Evolutionary conservation across 371 early-diverging fungal genomes (phyloP), one percentile per base, ranked within the genome.

Genomic region (Mortierella sp.): DNA sequence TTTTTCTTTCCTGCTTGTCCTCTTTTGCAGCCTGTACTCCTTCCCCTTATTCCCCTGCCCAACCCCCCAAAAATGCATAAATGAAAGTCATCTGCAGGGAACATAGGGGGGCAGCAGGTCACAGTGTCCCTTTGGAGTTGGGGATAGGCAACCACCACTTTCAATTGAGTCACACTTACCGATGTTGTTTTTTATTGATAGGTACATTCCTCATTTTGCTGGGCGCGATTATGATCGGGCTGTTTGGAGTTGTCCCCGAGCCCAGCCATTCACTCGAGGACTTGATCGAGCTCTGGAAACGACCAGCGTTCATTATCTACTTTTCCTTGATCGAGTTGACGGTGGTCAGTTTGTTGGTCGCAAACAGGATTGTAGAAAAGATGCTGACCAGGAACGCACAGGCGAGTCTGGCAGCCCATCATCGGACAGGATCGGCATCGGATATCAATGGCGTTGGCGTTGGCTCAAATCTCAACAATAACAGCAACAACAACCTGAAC

Each of bases 181-280:
- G 10, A 37, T 67, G 21, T 69, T 59, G 9, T 54, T 44, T 31
- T 10, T 54, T 34, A 40, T 31, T 61, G n/a, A 75, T 90, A 89
- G 96, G 95, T n/a, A 96, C 96, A 10, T 51, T 91, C 28, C 79
- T 96, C 44, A 95, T 96, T 76, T 84, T 93, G 3, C 69, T 93
- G 37, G 96, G 96, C 11, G 93, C 95, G 57, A 77, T 93, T 26
- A 86, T 94, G 59, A 92, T 96, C 31, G 95, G 94, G 34, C 78
- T 92, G 28, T 96, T 96, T 89, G 96, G 95, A 26, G 92, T 94
- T 6, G 92, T 96, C 24, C 91, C 91, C 37, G 96, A 95, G 85
- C 95, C 94, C 14, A 91, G 90, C 61, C 94, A 95, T 72, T 91
- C 91, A n/a, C 89, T 96, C 28, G 92, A 92, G 50, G 94, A 95